Conservation (phyloP, 2,329 filamentous ascomycete genomes). For the Parastagonospora avenae region DNA sequence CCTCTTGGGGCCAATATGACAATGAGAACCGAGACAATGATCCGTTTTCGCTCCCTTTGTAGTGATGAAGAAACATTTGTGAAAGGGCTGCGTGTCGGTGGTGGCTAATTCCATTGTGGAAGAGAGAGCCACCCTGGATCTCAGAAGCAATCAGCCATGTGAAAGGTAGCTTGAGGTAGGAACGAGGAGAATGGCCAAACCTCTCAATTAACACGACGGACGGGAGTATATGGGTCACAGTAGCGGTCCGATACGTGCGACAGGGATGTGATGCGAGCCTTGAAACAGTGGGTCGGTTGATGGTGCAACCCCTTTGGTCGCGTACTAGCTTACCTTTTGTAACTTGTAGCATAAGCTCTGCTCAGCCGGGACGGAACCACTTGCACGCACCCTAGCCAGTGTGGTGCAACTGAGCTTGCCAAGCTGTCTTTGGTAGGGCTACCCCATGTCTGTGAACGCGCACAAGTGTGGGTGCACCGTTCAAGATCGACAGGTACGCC, state of each 20-base stretch:
- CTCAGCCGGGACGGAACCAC: conserved; percentile 4
- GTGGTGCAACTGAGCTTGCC: conserved; percentile 9
- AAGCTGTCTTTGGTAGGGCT: conserved; percentile 16
- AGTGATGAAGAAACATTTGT: conserved; percentile 29
- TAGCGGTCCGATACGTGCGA: conserved; percentile 17
- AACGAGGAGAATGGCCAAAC: conserved; percentile 6
- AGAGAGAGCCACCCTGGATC: conserved; percentile 28
- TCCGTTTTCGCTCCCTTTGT: conserved; percentile 21
- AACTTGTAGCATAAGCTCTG: conserved; percentile 16
- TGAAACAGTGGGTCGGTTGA: conserved; percentile 38
- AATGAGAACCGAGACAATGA: conserved; percentile 18
- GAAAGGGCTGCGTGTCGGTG: conserved; percentile 21
- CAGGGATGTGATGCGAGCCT: conserved; percentile 20
- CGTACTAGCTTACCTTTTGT: conserved; percentile 18
- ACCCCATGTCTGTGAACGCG: conserved; percentile 11
- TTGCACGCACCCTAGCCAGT: conserved; percentile 2
- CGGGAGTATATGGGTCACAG: conserved; percentile 27
- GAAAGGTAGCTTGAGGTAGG: conserved; percentile 2
- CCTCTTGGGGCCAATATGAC: conserved; percentile 7
- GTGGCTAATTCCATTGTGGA: conserved; percentile 35
- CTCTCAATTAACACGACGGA: neutral
- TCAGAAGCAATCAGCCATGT: conserved; percentile 24
- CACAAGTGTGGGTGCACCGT: conserved; percentile 15
- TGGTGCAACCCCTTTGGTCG: conserved; percentile 40
- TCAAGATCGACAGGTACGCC: conserved; percentile 28